Base-by-base conservation (phyloP, 2,329 filamentous ascomycete genomes). In the Nothophaeocryptopus gaeumannii region DNA sequence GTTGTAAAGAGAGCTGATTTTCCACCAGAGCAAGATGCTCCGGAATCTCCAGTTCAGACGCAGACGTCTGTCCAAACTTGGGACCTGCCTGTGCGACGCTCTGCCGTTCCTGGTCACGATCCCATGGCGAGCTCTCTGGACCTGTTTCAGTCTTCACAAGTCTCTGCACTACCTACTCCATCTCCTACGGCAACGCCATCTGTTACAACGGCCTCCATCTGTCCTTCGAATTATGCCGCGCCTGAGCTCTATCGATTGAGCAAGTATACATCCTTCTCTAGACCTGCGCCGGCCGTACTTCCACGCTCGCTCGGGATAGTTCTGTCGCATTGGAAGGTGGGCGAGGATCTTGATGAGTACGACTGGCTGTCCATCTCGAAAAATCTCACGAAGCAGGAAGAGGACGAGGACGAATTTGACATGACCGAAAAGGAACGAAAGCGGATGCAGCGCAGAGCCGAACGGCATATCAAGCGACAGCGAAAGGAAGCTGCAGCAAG, bases 241-340 rank as follows among this genome's bases (percentile, higher is more conserved):
- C 53, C 61, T 8, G 60, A 65, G 33, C 45, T 65, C 26, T 47
- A 56, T 12, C 68, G 71, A 3, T 60, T 76, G 2, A 62, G 63
- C 35, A 67, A 62, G 39, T 68, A 72, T 57, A 66, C 72, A 2
- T 58, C 57, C 1, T 67, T 73, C 39, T 57, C 55, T 30, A 67
- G 66, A 35, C 56, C 52, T 3, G 50, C 48, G 31, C 57, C 50
- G 0, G 35, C 58, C 1, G 47, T 48, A 15, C 55, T 73, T 0
- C 61, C 68, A 1, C 62, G 65, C 11, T 63, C 59, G 12, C 59
- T 74, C 5, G 60, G 56, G 15, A 64, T 67, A 35, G 54, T 75
- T 12, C 63, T 76, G 5, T 58, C 64, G 30, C 74, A 76, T 47
- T 77, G 74, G 74, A 54, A 62, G 8, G 34, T 62, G 2, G 71